These are phyloP conservation scores for Pseudonitzschia delicatissima DNA, from an alignment of 108 stramenopile genomes.

Conservation along the genomic window DNA sequence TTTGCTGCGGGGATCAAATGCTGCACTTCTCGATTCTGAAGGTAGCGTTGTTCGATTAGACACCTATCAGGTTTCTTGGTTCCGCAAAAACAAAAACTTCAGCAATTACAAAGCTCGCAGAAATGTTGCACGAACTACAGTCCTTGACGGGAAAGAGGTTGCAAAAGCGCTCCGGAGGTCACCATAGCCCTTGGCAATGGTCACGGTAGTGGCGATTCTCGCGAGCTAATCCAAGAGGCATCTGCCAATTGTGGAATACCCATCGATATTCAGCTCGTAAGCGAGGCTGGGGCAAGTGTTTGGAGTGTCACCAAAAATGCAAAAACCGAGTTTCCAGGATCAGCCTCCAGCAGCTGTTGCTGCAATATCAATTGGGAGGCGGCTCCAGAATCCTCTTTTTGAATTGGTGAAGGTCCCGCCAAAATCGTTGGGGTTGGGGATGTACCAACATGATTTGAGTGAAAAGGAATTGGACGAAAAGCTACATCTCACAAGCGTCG, in stretches of 20 bases:
- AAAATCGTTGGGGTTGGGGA: constrained; percentile 56
- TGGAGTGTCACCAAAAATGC: constrained; percentile 67
- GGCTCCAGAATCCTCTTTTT: constrained; percentile 57
- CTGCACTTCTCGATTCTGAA: constrained; percentile 35
- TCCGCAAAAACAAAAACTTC: not conserved
- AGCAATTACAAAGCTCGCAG: constrained; percentile 20
- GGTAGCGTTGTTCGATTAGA: constrained; percentile 36
- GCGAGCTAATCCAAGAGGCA: constrained; percentile 43
- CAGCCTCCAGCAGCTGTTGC: constrained; percentile 49
- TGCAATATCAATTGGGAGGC: constrained; percentile 56
- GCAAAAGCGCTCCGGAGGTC: not conserved
- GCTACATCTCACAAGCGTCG: constrained; percentile 41
- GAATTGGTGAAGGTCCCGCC: constrained; percentile 71
- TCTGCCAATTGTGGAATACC: constrained; percentile 17
- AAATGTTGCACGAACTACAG: constrained; percentile 23
- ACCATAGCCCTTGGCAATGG: constrained; percentile 63
- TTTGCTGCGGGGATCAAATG: constrained; percentile 62
- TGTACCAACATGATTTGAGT: constrained; percentile 75
- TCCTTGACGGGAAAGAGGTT: not conserved
- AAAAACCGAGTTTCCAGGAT: constrained; percentile 51
- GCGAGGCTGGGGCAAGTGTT: constrained; percentile 75
- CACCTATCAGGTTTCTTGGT: constrained; percentile 46
- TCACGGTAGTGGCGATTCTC: constrained; percentile 57
- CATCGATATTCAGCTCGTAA: constrained; percentile 53
- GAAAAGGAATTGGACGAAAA: constrained; percentile 53